These are phyloP conservation scores for Microbotryomycetes sp. DNA, from an alignment of 1,284 basidiomycete species.

Conservation along the genomic window DNA sequence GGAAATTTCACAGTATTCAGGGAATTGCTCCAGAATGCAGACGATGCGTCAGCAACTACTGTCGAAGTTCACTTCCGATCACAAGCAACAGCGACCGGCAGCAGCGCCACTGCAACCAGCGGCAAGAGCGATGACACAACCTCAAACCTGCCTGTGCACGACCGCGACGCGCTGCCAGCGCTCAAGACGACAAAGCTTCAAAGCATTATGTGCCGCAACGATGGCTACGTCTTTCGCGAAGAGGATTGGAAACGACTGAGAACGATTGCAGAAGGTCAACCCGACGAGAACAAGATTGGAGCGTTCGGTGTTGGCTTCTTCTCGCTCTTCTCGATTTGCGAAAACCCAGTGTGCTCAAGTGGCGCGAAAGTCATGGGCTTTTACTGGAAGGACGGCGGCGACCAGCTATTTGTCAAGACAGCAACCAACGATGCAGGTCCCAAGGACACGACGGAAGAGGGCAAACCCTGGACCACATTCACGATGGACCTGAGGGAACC, in stretches of 20 bases:
- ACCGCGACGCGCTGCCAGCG: conserved; percentile 46
- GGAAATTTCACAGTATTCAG: conserved; percentile 93
- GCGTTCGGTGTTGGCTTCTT: conserved; percentile 64
- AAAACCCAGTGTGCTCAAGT: conserved; percentile 86
- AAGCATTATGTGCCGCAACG: conserved; percentile 65
- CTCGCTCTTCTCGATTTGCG: conserved; percentile 44
- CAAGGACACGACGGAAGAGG: conserved; percentile 32
- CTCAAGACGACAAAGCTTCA: conserved; percentile 40
- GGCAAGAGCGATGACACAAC: background rate
- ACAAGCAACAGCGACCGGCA: conserved; percentile 6
- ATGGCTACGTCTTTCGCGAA: conserved; percentile 70
- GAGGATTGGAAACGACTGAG: conserved; percentile 84
- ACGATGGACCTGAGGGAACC: conserved; percentile 83
- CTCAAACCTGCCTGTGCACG: conserved; percentile 20
- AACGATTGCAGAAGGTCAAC: conserved; percentile 74
- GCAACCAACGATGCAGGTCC: conserved; percentile 20
- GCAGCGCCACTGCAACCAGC: background rate
- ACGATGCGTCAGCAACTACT: conserved; percentile 51
- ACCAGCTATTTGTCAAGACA: conserved; percentile 45
- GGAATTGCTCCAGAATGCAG: conserved; percentile 90
- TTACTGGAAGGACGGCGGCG: conserved; percentile 90
- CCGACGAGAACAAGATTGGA: conserved; percentile 76
- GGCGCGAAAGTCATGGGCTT: conserved; percentile 69
- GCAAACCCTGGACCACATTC: conserved; percentile 75
- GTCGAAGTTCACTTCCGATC: conserved; percentile 38